Base-by-base conservation (phyloP, 2,329 filamentous ascomycete genomes). In the Diaporthe citri region DNA sequence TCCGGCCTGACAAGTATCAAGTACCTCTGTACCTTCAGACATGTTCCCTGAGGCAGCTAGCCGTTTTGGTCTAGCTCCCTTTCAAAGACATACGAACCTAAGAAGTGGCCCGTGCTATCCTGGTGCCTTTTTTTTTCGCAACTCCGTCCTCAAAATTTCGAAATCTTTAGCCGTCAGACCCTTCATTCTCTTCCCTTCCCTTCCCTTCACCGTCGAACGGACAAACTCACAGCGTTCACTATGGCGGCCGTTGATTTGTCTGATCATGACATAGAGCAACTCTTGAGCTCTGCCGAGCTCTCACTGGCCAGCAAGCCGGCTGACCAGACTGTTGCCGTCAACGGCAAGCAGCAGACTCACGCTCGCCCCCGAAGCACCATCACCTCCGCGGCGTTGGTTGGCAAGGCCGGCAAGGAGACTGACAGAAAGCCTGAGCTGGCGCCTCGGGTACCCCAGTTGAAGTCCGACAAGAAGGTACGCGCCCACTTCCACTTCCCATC, bases 391-490 rank as follows among this genome's bases (percentile, higher is more conserved):
- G 72, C 76, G 28, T 46, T 41, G 72, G 77, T 73, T 22, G 25
- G 55, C 71, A 77, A 57, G 28, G 64, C 48, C 51, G 43, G 57
- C 31, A 74, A 66, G 57, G 31, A 71, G 76, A 57, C 70, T 20
- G 79, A 78, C 67, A 77, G 78, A 39, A 52, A 78, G 67, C n/a
- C 31, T 55, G 79, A 80, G 66, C 74, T 84, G 59, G 70, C 78
- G 20, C 77, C 83, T 46, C 80, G 82, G 51, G 78, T 81, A 31
- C 81, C 81, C 52, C 77, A 80, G 73, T 76, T 77, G 22, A 64
- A 74, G 25, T 67, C 79, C 39, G 79, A 81, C 64, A 78, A 80
- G 31, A 84, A 83, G 81, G 82, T 84, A 81, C 56, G 81, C 73
- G 34, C 9, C 17, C 9, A 62, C 43, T 31, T 43, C 46, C 48